These are phyloP conservation scores for Hylodesmum podocarpum DNA, from an alignment of 306 rosid genomes.

Conservation along the genomic window DNA sequence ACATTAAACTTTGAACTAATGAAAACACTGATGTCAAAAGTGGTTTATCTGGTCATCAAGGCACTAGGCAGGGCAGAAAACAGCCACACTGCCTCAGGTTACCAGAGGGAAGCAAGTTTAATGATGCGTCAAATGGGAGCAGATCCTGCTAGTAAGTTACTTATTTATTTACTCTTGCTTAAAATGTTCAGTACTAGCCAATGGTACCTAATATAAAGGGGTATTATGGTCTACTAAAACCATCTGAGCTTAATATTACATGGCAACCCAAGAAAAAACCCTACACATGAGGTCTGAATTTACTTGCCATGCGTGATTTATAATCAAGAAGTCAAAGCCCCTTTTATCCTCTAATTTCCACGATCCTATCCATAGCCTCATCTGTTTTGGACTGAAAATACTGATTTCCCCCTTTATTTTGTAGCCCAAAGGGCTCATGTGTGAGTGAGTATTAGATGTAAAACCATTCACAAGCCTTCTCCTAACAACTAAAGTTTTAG, in stretches of 20 bases:
- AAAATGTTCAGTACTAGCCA: neutral
- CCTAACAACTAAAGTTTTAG: neutral
- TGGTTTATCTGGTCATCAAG: neutral
- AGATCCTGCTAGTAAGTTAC: neutral
- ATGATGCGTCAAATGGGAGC: neutral
- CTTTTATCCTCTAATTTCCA: neutral
- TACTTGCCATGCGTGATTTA: neutral
- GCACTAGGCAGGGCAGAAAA: conserved; percentile 10
- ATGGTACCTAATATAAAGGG: neutral
- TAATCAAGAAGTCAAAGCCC: neutral
- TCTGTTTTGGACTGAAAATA: neutral
- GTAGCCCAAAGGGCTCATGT: too few species aligned
- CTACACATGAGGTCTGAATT: neutral
- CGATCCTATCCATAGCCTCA: neutral
- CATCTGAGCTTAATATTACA: neutral
- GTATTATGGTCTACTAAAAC: neutral
- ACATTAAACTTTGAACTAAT: conserved; percentile 2
- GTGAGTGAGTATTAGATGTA: too few species aligned
- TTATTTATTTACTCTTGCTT: neutral
- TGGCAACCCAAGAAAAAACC: neutral
- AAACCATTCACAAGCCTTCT: neutral
- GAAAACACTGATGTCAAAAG: neutral
- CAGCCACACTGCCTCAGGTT: neutral
- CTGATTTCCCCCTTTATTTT: neutral
- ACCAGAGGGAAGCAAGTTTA: neutral